Evolutionary conservation across 2,329 filamentous ascomycete species (phyloP).

Genomic region (Fusarium ambrosium): DNA sequence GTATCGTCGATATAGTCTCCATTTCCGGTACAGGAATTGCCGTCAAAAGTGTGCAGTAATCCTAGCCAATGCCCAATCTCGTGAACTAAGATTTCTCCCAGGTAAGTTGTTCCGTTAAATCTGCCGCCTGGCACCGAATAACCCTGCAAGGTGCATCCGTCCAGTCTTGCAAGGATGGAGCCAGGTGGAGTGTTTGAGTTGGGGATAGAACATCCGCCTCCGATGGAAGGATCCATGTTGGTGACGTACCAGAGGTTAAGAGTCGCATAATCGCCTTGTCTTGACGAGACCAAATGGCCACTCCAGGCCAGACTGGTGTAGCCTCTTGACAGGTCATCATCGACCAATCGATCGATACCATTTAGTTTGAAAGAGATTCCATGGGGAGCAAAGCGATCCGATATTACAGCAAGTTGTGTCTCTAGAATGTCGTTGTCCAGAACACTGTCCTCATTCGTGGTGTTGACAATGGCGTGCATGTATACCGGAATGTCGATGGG

Average conservation of each 20-base stretch:
- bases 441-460: not conserved
- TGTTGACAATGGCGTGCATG: not conserved
- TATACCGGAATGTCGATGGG: not conserved
- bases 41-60: not conserved
- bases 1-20: not conserved
- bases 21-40: not conserved
- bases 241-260: conserved; percentile 8
- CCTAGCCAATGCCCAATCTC: conserved; percentile 7
- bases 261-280: not conserved
- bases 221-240: conserved; percentile 3
- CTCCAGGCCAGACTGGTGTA: not conserved
- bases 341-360: not conserved
- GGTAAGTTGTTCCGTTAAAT: not conserved
- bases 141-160: not conserved
- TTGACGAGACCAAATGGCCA: not conserved
- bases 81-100: not conserved
- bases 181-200: not conserved
- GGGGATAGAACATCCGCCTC: not conserved
- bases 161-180: not conserved
- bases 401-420: not conserved
- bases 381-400: not conserved
- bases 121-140: not conserved
- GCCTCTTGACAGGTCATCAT: not conserved
- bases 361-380: not conserved
- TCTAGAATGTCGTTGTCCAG: not conserved